A percentile compares a stretch with the other conserved stretches of the same genome.
These are phyloP conservation scores for Juglanconis sp. DNA, from an alignment of 2,329 filamentous ascomycete species.

Conservation along the genomic window DNA sequence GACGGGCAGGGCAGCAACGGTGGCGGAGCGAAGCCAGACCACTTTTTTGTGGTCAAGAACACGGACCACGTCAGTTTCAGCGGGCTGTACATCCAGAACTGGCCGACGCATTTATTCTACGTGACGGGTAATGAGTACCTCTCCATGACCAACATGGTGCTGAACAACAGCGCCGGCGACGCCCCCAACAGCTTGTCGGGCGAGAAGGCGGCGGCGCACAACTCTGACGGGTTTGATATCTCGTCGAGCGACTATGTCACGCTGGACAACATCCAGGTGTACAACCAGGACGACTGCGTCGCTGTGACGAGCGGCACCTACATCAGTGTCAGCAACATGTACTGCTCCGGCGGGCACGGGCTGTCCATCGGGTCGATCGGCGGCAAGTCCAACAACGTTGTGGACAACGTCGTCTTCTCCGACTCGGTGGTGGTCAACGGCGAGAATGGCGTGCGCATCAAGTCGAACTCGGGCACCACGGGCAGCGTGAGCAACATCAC, in stretches of 20 bases:
- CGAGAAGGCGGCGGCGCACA: conserved; percentile 34
- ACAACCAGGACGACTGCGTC: conserved; percentile 62
- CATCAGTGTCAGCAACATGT: conserved; percentile 42
- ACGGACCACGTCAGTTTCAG: conserved; percentile 35
- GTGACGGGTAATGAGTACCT: conserved; percentile 35
- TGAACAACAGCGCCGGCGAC: conserved; percentile 39
- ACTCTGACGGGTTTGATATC: conserved; percentile 60
- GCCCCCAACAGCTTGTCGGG: conserved; percentile 21
- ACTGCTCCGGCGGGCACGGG: conserved; percentile 43
- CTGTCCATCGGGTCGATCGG: conserved; percentile 43
- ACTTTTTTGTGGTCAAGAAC: conserved; percentile 48
- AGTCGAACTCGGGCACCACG: conserved; percentile 45
- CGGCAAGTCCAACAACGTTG: conserved; percentile 48
- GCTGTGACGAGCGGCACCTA: conserved; percentile 53
- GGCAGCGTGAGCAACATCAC: conserved; percentile 40
- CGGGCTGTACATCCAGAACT: conserved; percentile 38
- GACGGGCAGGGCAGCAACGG: conserved; percentile 36
- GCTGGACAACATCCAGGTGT: conserved; percentile 50
- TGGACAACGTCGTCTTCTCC: conserved; percentile 47
- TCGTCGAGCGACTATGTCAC: conserved; percentile 45
- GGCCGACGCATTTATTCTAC: conserved; percentile 40
- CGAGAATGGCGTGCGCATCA: conserved; percentile 50
- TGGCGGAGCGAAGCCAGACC: conserved; percentile 36
- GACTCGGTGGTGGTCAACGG: conserved; percentile 50
- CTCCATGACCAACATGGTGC: conserved; percentile 31